These are phyloP conservation scores for Hamamelis virginiana DNA, from an alignment of 164 flowering plant genomes.

Conservation along the genomic window DNA sequence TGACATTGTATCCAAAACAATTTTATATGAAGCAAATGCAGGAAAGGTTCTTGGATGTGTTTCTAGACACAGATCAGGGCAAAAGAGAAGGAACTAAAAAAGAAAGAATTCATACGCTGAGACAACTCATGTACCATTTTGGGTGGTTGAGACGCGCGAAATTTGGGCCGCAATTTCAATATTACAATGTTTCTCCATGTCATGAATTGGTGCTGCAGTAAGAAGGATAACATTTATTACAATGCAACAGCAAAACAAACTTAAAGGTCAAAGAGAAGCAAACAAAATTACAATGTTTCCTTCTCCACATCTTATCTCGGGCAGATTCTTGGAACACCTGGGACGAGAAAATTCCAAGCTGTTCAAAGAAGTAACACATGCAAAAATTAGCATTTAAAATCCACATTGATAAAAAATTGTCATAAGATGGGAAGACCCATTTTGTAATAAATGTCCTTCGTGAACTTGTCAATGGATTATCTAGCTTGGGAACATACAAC, in stretches of 20 bases:
- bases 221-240: constrained; percentile 11
- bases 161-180: constrained; percentile 90
- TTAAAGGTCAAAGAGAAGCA: constrained; percentile 5
- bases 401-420: background rate
- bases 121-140: constrained; percentile 54
- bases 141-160: constrained; percentile 54
- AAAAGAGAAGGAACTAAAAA: background rate
- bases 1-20: too few species aligned
- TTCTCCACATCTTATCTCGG: constrained; percentile 65
- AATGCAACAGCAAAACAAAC: constrained; percentile 5
- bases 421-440: background rate
- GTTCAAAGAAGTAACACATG: constrained; percentile 29
- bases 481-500: too few species aligned
- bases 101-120: constrained; percentile 3
- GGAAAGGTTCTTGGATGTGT: too few species aligned
- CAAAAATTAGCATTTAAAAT: background rate
- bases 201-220: constrained; percentile 71
- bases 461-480: too few species aligned
- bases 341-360: constrained; percentile 98
- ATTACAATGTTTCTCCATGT: constrained; percentile 91
- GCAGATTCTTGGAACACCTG: constrained; percentile 93
- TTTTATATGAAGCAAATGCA: background rate
- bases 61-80: background rate
- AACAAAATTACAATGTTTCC: constrained; percentile 57
- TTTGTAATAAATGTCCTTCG: background rate